Conservation (phyloP, 768 basidiomycete genomes). For the Podaxis pistillaris region DNA sequence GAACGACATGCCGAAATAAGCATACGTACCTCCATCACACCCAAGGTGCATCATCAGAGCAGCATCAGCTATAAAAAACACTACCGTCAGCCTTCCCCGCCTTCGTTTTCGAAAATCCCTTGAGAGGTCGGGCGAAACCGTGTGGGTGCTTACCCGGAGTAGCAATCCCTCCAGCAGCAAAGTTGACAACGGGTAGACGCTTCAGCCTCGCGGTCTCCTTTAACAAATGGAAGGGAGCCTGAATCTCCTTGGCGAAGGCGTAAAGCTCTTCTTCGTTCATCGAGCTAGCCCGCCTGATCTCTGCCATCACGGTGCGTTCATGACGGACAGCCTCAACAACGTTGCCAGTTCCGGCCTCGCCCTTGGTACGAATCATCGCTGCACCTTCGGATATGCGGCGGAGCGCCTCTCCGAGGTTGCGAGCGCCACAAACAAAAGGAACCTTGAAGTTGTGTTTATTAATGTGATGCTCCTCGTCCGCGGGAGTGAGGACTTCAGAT, state of each 20-base stretch:
- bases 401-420: slow-evolving; percentile 93
- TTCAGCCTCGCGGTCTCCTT: slow-evolving; percentile 96
- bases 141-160: slow-evolving; percentile 65
- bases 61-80: slow-evolving; percentile 68
- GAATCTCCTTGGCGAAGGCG: slow-evolving; percentile 86
- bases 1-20: slow-evolving; percentile 9
- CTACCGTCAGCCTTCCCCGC: slow-evolving; percentile 1
- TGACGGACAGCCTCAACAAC: slow-evolving; percentile 95
- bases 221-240: slow-evolving; percentile 91
- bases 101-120: background rate
- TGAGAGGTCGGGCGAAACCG: background rate
- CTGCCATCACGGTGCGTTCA: slow-evolving; percentile 75
- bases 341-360: slow-evolving; percentile 87
- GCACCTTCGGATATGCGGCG: slow-evolving; percentile 97
- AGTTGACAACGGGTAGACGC: slow-evolving; percentile 93
- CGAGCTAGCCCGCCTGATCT: slow-evolving; percentile 80
- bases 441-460: slow-evolving; percentile 96
- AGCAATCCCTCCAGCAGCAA: slow-evolving; percentile 92
- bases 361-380: slow-evolving; percentile 98
- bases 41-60: slow-evolving; percentile 99
- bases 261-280: slow-evolving; percentile 97
- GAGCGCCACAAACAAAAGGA: slow-evolving; percentile 95
- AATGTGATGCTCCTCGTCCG: slow-evolving; percentile 95
- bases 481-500: slow-evolving; percentile 92
- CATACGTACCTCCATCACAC: slow-evolving; percentile 82